phyloP scores from a whole-genome alignment of 257 asterid genomes.

The Anisodus tanguticus region DNA sequence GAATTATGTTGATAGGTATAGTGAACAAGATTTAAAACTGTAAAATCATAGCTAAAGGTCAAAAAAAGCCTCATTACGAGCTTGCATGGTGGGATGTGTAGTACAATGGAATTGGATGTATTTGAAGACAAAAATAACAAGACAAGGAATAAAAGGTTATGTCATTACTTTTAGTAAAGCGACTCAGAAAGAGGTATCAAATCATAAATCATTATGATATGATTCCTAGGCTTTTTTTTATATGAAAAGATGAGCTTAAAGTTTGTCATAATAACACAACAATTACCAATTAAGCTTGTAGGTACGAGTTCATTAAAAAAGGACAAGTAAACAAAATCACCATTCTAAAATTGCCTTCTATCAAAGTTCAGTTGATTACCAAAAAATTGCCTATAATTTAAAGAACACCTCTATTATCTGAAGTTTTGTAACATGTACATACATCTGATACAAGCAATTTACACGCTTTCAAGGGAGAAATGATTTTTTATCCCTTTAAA shows the following conservation, averaged over 20 bases:
- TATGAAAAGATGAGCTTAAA: slow-evolving; percentile 25
- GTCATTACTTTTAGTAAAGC: slow-evolving; percentile 26
- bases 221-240: slow-evolving; percentile 2
- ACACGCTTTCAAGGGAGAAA: not conserved
- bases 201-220: slow-evolving; percentile 27
- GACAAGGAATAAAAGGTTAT: slow-evolving; percentile 27
- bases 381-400: not conserved
- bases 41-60: not conserved
- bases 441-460: not conserved
- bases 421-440: not conserved
- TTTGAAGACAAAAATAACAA: slow-evolving; percentile 26
- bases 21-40: not conserved
- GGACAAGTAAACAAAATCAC: not conserved
- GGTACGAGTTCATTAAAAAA: not conserved
- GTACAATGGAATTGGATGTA: slow-evolving; percentile 7
- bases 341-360: not conserved
- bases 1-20: not conserved
- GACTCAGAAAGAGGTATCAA: not conserved
- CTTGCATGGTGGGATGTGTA: not conserved
- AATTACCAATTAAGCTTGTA: not conserved
- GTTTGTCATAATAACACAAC: slow-evolving; percentile 25
- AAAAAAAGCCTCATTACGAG: not conserved
- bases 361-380: not conserved
- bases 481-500: no score
- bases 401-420: not conserved